These are phyloP conservation scores for Solanum tacnaense DNA, from an alignment of 257 asterid genomes.

Conservation along the genomic window DNA sequence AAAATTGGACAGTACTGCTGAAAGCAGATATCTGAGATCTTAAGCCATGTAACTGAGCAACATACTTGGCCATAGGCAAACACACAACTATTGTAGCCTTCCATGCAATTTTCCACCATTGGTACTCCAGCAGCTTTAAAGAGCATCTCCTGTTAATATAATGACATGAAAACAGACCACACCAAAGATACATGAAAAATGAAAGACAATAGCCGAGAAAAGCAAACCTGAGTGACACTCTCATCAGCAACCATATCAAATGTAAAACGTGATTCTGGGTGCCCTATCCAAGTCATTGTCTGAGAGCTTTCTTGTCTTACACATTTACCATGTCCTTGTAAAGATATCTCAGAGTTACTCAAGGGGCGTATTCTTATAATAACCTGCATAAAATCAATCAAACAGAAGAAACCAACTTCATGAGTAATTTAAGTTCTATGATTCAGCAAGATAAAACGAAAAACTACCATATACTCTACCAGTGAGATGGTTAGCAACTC, in stretches of 20 bases:
- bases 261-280: conserved; percentile 79
- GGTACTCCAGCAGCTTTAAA: conserved; percentile 87
- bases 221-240: conserved; percentile 71
- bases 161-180: not conserved
- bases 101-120: conserved; percentile 95
- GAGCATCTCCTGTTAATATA: conserved; percentile 64
- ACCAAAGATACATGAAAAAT: not conserved
- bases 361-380: conserved; percentile 82
- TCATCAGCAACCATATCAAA: conserved; percentile 94
- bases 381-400: conserved; percentile 35
- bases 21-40: not conserved
- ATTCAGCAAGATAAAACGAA: not conserved
- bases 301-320: conserved; percentile 86
- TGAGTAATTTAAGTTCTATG: not conserved
- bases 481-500: not conserved
- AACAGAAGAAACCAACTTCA: not conserved
- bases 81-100: conserved; percentile 97
- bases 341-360: conserved; percentile 62
- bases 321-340: conserved; percentile 65
- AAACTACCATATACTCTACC: not conserved
- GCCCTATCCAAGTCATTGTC: conserved; percentile 81
- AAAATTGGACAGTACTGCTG: not conserved
- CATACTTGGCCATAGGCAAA: conserved; percentile 98
- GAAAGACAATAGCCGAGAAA: not conserved
- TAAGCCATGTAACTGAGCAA: not conserved